A percentile compares a stretch with the other conserved stretches of the same genome.
Conservation (phyloP, 2,329 filamentous ascomycete species). For the Metarhizium rileyi region DNA sequence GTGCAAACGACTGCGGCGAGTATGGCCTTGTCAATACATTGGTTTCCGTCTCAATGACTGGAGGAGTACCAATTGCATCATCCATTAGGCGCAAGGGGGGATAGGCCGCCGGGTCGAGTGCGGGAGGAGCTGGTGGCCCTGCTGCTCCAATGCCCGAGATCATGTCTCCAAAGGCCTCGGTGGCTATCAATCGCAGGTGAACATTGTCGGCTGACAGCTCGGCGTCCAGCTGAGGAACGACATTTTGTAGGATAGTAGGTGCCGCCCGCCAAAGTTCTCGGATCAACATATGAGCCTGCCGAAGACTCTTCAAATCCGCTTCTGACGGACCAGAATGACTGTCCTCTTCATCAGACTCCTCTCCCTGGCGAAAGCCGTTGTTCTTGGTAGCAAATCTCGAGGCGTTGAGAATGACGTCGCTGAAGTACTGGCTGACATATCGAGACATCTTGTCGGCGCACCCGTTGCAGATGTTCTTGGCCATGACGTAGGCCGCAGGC, state of each 20-base stretch:
- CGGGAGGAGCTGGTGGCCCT: slow-evolving; percentile 63
- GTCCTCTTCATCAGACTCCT: slow-evolving; percentile 57
- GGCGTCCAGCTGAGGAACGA: slow-evolving; percentile 86
- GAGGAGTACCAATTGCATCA: slow-evolving; percentile 33
- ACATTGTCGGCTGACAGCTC: slow-evolving; percentile 87
- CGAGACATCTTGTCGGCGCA: slow-evolving; percentile 91
- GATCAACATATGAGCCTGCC: slow-evolving; percentile 81
- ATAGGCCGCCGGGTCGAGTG: slow-evolving; percentile 73
- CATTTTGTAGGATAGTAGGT: slow-evolving; percentile 79
- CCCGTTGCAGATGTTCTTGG: slow-evolving; percentile 82
- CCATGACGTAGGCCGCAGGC: slow-evolving; percentile 91
- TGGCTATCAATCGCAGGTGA: slow-evolving; percentile 76
- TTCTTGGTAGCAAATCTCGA: slow-evolving; percentile 47
- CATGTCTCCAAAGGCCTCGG: slow-evolving; percentile 91
- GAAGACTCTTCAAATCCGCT: slow-evolving; percentile 76
- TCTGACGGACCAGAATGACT: slow-evolving; percentile 57
- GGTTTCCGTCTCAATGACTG: slow-evolving; percentile 29
- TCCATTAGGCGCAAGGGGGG: slow-evolving; percentile 62
- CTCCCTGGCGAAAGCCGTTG: slow-evolving; percentile 49
- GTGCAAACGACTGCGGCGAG: slow-evolving; percentile 81
- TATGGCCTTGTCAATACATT: slow-evolving; percentile 71
- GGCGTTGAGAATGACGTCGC: slow-evolving; percentile 87
- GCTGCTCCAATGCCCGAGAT: slow-evolving; percentile 87
- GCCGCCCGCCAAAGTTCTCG: slow-evolving; percentile 90
- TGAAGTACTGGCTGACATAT: slow-evolving; percentile 93